Base-by-base conservation (phyloP, 2,329 filamentous ascomycete genomes). In the Neophaeococcomyces mojaviensis region DNA sequence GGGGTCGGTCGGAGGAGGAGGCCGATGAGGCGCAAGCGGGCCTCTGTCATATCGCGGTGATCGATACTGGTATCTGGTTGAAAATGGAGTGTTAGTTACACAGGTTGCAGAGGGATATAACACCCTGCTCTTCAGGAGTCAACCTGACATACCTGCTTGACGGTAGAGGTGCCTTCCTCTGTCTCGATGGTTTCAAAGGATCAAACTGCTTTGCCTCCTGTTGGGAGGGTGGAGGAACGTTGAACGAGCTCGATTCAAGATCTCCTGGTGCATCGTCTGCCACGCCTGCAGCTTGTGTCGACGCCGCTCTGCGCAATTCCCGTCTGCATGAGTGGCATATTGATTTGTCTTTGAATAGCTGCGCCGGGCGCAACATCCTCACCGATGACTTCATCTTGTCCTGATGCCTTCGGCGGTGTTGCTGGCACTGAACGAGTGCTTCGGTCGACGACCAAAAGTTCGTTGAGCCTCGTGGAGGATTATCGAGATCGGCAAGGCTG, bases 1-100 rank as follows among this genome's bases (percentile, higher is more conserved):
- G 1, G 89, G 89, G 59, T 96, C 86, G 52, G 89, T 92, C 42
- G 82, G 78, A 32, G 81, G 77, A n/a, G 88, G 90, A 49, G 88
- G 86, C 70, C 95, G 88, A 60, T 96, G 81, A 41, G 92, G 92
- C 64, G 97, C 89, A 19, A 97, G 76, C 53, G 89, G 89, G 47
- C 92, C 92, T 60, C 90, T 86, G 67, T 95, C 82, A 76, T 89
- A 98, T 70, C 90, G 92, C 53, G 92, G 92, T 41, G 90, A 84
- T 54, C 89, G 88, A 68, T 85, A 97, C 68, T 94, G 86, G 71
- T 97, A 98, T 76, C 90, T 94, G 51, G n/a, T 43, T 15, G 24
- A 34, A n/a, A 48, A 15, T 40, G 34, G 10, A 28, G 24, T 28
- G 24, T 28, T 28, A 28, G 24, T 20, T 16, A 26, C 15, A 10